A percentile compares a stretch with the other conserved stretches of the same genome.
Conservation (phyloP, 805 yeast species). For the Lachancea sp. region DNA sequence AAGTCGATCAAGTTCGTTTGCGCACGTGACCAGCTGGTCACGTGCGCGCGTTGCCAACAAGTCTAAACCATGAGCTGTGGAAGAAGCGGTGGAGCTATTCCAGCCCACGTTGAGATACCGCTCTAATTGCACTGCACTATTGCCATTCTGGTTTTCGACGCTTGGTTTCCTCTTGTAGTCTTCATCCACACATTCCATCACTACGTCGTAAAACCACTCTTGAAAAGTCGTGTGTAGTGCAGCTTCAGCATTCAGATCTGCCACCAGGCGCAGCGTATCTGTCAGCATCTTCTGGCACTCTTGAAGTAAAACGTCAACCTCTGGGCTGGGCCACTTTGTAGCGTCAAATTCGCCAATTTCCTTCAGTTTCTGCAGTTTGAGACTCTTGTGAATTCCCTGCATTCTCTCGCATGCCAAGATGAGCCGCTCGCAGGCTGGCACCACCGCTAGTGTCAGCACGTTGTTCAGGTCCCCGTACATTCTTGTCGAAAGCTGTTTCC, state of each 20-base stretch:
- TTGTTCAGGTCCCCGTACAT: conserved; percentile 47
- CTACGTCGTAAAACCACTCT: conserved; percentile 20
- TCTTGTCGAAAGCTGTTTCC: conserved; percentile 45
- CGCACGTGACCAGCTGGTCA: conserved; percentile 1
- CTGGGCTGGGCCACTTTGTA: neutral
- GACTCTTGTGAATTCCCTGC: conserved; percentile 11
- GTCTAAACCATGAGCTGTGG: too few relatives aligned
- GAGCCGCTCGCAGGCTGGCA: conserved; percentile 52
- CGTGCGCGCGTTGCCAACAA: neutral
- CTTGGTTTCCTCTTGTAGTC: conserved; percentile 12
- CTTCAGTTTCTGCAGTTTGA: conserved; percentile 7
- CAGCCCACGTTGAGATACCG: conserved; percentile 1
- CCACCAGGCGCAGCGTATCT: conserved; percentile 10
- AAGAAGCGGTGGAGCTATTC: too few relatives aligned
- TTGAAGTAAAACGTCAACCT: neutral
- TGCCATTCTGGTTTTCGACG: neutral
- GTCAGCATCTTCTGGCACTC: conserved; percentile 10
- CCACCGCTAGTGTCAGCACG: conserved; percentile 41
- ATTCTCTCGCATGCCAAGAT: conserved; percentile 33
- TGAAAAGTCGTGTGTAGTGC: conserved; percentile 12
- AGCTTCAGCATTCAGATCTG: conserved; percentile 13
- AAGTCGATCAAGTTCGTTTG: neutral
- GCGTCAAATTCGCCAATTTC: neutral
- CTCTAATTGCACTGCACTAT: neutral
- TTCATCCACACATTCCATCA: conserved; percentile 17